Evolutionary conservation across 768 basidiomycete species (phyloP).

Genomic region (Trametes cubensis): DNA sequence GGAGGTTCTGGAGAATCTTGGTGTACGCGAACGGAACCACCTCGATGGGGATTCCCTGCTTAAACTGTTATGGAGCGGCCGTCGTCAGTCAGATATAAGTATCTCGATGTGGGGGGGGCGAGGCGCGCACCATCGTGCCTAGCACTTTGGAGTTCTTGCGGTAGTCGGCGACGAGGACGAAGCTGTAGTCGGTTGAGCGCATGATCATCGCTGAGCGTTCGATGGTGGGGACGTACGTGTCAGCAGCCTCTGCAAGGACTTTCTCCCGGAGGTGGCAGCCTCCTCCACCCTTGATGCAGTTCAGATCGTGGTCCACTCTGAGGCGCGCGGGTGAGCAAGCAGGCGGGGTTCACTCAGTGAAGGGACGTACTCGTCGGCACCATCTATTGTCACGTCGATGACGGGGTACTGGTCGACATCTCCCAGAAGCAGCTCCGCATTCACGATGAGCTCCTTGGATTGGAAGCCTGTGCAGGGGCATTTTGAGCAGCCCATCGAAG

Average conservation of each 20-base stretch:
- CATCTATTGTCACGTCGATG: conserved; percentile 97
- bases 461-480: conserved; percentile 73
- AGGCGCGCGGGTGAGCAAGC: background rate
- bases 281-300: conserved; percentile 97
- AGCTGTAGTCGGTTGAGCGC: conserved; percentile 46
- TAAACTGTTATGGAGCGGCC: conserved; percentile 53
- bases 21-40: conserved; percentile 97
- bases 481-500: conserved; percentile 15
- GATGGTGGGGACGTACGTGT: conserved; percentile 53
- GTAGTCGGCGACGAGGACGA: conserved; percentile 92
- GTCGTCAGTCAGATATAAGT: background rate
- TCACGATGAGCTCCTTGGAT: conserved; percentile 92
- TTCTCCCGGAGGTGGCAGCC: conserved; percentile 97
- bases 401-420: conserved; percentile 87
- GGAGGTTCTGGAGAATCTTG: conserved; percentile 76
- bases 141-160: conserved; percentile 87
- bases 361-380: conserved; percentile 88
- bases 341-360: no score
- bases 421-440: conserved; percentile 73
- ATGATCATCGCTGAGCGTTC: conserved; percentile 1
- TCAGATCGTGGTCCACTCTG: conserved; percentile 84
- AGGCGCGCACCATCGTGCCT: conserved; percentile 74
- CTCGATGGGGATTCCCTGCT: conserved; percentile 91
- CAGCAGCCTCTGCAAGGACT: conserved; percentile 94
- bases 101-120: no score